phyloP scores from a whole-genome alignment of 2,329 filamentous ascomycete species.

The Endothia cerciana region DNA sequence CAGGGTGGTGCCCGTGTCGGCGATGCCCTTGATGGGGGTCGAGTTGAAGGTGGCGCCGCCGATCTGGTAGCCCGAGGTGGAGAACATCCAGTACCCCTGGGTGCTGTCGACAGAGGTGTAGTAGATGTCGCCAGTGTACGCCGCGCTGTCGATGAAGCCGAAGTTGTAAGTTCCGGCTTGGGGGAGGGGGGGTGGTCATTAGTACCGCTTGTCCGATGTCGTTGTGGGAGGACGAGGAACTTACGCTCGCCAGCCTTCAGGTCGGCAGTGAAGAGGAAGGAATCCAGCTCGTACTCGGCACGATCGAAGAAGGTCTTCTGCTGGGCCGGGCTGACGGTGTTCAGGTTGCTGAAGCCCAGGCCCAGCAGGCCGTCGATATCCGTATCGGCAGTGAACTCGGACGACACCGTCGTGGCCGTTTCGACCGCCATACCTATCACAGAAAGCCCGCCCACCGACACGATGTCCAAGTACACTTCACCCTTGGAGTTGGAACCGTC shows the following conservation, averaged over 20 bases:
- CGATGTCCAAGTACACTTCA: conserved; percentile 49
- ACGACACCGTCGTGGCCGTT: conserved; percentile 46
- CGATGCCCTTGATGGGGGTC: conserved; percentile 48
- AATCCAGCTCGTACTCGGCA: conserved; percentile 36
- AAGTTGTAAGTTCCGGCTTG: conserved; percentile 44
- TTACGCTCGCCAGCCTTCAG: conserved; percentile 40
- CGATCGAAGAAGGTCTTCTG: conserved; percentile 50
- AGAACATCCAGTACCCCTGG: conserved; percentile 69
- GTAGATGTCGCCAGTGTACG: conserved; percentile 62
- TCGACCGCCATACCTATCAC: conserved; percentile 49
- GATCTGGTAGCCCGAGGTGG: conserved; percentile 41
- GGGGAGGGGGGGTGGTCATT: neutral
- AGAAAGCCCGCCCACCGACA: conserved; percentile 48
- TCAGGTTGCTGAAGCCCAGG: conserved; percentile 49
- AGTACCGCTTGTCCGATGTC: no score
- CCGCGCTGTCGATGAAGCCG: conserved; percentile 56
- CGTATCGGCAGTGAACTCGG: conserved; percentile 44
- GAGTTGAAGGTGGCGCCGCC: conserved; percentile 41
- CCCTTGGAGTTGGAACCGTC: conserved; percentile 49
- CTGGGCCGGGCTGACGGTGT: conserved; percentile 47
- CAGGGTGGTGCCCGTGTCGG: conserved; percentile 63
- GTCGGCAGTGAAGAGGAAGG: conserved; percentile 40
- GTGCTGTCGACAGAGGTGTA: conserved; percentile 59
- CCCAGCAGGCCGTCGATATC: conserved; percentile 51
- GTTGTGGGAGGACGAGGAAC: conserved; percentile 1